Percentiles rank a stretch among this genome's conserved stretches.
These are phyloP conservation scores for Cornus suecica DNA, from an alignment of 148 eudicot species.

Conservation along the genomic window DNA sequence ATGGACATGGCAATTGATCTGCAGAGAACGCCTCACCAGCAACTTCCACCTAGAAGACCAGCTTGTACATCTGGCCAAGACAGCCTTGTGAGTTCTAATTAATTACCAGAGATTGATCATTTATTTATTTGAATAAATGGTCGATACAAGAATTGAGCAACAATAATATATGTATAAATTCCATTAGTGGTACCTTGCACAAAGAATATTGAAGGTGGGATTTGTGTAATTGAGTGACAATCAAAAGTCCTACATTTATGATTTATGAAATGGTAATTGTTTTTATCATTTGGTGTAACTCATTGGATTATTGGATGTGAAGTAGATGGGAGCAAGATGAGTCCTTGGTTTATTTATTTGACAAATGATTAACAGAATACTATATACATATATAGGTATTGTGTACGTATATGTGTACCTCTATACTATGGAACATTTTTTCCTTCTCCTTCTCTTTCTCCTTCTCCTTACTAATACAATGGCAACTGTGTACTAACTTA, in stretches of 20 bases:
- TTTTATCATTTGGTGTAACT: background rate
- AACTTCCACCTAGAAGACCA: conserved; percentile 62
- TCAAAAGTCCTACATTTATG: background rate
- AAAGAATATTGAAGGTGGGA: conserved; percentile 6
- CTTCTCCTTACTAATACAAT: no score
- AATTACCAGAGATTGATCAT: background rate
- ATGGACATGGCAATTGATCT: background rate
- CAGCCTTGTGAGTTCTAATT: conserved; percentile 26
- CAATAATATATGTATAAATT: no score
- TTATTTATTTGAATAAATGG: no score
- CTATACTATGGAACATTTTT: no score
- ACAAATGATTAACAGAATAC: no score
- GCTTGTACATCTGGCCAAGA: conserved; percentile 54
- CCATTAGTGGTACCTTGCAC: background rate
- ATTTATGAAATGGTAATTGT: background rate
- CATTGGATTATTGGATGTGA: background rate
- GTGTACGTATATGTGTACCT: no score
- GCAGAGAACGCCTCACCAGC: conserved; percentile 91
- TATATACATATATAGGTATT: background rate
- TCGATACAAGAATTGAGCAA: background rate
- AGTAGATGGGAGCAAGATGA: no score
- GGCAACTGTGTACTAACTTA: no score
- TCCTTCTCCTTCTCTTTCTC: no score
- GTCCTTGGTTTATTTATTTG: background rate
- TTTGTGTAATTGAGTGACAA: background rate